A percentile compares a stretch with the other conserved stretches of the same genome.
Evolutionary conservation across 2,329 filamentous ascomycete genomes (phyloP).

Genomic region (Penicillium nordicum): DNA sequence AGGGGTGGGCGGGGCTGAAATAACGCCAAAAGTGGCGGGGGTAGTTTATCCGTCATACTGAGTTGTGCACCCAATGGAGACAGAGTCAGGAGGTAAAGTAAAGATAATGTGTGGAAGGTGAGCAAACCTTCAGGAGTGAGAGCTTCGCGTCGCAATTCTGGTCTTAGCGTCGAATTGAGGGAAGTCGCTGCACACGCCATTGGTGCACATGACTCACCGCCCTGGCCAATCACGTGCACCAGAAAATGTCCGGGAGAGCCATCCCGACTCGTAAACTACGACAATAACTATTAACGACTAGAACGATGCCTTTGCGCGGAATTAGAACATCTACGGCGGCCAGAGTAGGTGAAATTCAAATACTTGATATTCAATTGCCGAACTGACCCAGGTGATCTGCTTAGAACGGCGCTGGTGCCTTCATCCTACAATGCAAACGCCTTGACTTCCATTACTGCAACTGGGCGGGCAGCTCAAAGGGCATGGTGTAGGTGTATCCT

Average conservation of each 20-base stretch:
- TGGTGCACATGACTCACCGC: conserved; percentile 1
- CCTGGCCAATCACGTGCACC: conserved; percentile 6
- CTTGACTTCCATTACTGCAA: conserved; percentile 97
- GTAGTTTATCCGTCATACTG: conserved; percentile 92
- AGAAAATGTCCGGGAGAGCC: conserved; percentile 27
- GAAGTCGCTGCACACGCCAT: conserved; percentile 11
- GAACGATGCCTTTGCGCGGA: conserved; percentile 45
- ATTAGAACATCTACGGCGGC: conserved; percentile 54
- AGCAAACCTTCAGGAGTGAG: conserved; percentile 17
- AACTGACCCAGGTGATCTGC: conserved; percentile 8
- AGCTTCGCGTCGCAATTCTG: conserved; percentile 17
- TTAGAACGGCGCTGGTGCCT: conserved; percentile 93
- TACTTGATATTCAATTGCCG: not conserved
- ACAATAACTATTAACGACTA: conserved; percentile 6
- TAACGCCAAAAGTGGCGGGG: conserved; percentile 84
- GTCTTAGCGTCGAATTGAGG: conserved; percentile 12
- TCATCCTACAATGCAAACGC: conserved; percentile 95
- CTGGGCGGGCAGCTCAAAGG: conserved; percentile 85
- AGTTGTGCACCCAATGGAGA: conserved; percentile 17
- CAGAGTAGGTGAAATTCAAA: conserved; percentile 48
- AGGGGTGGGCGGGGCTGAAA: conserved; percentile 92
- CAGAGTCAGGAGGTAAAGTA: conserved; percentile 7
- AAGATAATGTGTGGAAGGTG: conserved; percentile 17
- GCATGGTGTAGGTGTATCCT: conserved; percentile 73
- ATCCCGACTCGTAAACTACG: conserved; percentile 7